phyloP scores from a whole-genome alignment of 345 rosid genomes.

The Atalantia buxifolia region DNA sequence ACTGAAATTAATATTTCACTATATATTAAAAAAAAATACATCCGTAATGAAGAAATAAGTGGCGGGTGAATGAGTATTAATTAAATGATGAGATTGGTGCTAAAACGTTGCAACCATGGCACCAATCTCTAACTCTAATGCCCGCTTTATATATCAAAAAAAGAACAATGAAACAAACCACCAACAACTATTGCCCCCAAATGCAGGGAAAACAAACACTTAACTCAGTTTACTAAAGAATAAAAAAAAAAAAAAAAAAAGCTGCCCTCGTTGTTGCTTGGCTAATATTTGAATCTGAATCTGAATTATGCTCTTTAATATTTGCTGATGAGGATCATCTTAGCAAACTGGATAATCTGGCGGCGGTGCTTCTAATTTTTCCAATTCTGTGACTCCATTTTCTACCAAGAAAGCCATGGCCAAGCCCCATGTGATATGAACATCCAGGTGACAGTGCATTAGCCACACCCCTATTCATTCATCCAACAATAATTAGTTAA shows the following conservation, averaged over 20 bases:
- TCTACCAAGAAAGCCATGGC: slow-evolving; percentile 88
- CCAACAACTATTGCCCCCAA: slow-evolving; percentile 26
- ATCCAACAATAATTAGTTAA: not conserved
- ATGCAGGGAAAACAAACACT: slow-evolving; percentile 32
- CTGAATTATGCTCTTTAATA: not conserved
- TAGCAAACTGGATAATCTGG: slow-evolving; percentile 67
- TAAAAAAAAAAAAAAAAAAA: not conserved
- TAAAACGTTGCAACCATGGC: slow-evolving; percentile 1
- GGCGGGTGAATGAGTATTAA: not conserved
- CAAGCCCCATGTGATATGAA: slow-evolving; percentile 81
- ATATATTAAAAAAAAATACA: slow-evolving; percentile 9
- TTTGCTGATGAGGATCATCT: not conserved
- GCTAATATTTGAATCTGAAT: not conserved
- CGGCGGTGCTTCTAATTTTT: slow-evolving; percentile 65
- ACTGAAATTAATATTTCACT: not conserved
- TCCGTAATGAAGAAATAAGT: slow-evolving; percentile 11
- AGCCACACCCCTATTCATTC: slow-evolving; percentile 67
- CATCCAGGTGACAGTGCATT: slow-evolving; percentile 96
- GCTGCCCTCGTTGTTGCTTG: slow-evolving; percentile 9
- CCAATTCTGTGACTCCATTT: slow-evolving; percentile 57
- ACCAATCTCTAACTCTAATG: not conserved
- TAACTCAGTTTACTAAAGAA: not conserved
- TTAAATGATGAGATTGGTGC: slow-evolving; percentile 9
- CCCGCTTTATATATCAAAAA: slow-evolving; percentile 19
- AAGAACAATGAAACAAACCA: slow-evolving; percentile 13